Percentiles rank a stretch among this genome's conserved stretches.
Evolutionary conservation across 2,329 filamentous ascomycete genomes (phyloP).

Genomic region (Colletotrichum melonis): DNA sequence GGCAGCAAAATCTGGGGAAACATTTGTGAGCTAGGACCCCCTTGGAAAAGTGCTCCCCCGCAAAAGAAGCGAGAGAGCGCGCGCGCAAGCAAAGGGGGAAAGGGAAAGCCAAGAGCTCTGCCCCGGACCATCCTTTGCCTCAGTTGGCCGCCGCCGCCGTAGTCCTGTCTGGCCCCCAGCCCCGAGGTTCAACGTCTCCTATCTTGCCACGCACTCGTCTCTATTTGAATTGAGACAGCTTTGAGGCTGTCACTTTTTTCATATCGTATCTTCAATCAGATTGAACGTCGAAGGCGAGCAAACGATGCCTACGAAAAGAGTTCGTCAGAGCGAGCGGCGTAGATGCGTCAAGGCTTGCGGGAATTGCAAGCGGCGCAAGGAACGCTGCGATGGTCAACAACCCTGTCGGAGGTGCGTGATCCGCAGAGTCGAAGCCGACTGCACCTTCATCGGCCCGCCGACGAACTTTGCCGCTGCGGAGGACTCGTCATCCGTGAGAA

Average conservation of each 20-base stretch:
- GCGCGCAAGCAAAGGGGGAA: neutral
- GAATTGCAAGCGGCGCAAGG: constrained; percentile 44
- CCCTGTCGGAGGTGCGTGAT: constrained; percentile 42
- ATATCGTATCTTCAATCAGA: neutral
- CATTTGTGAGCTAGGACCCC: constrained; percentile 5
- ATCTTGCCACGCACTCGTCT: neutral
- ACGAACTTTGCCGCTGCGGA: neutral
- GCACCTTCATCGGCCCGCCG: constrained; percentile 35
- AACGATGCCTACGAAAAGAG: constrained; percentile 38
- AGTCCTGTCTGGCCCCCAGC: neutral
- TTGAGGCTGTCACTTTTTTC: neutral
- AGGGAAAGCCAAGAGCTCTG: neutral
- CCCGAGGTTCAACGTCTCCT: neutral
- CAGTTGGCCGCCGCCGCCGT: neutral
- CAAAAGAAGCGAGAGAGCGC: constrained; percentile 14
- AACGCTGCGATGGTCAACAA: constrained; percentile 43
- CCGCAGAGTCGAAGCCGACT: constrained; percentile 39
- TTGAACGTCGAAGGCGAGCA: neutral
- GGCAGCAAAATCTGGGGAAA: constrained; percentile 15
- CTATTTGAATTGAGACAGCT: neutral
- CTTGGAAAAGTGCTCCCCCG: constrained; percentile 12
- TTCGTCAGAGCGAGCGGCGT: constrained; percentile 39
- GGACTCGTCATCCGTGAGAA: neutral
- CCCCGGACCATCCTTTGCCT: neutral
- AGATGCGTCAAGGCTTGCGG: constrained; percentile 42